Conservation (phyloP, 1,284 basidiomycete species). For the Macrocystidia cucumis region DNA sequence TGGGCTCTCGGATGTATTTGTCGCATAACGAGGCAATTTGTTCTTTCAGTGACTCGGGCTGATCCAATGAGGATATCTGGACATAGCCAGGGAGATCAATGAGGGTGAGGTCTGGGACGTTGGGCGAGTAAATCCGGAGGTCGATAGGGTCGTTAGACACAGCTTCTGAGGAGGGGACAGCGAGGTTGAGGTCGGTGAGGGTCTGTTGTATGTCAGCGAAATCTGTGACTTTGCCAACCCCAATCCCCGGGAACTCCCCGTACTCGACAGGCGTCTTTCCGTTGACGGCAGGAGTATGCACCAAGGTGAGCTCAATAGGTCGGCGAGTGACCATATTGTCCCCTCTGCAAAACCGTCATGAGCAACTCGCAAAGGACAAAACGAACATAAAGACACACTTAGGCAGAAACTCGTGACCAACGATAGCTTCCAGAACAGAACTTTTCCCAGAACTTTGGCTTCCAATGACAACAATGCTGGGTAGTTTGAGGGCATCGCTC, state of each 20-base stretch:
- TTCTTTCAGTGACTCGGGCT: slow-evolving; percentile 91
- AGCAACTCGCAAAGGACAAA: slow-evolving; percentile 8
- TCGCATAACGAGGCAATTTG: slow-evolving; percentile 90
- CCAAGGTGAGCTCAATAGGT: slow-evolving; percentile 95
- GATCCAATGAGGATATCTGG: slow-evolving; percentile 92
- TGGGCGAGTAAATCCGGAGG: slow-evolving; percentile 91
- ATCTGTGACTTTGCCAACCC: slow-evolving; percentile 82
- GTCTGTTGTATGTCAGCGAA: slow-evolving; percentile 89
- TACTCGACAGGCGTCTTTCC: slow-evolving; percentile 73
- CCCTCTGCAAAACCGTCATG: slow-evolving; percentile 47
- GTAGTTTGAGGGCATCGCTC: slow-evolving; percentile 88
- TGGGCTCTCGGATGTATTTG: slow-evolving; percentile 95
- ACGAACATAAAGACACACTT: slow-evolving; percentile 50
- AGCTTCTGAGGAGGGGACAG: slow-evolving; percentile 82
- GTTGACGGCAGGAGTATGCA: slow-evolving; percentile 71
- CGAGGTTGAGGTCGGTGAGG: slow-evolving; percentile 91
- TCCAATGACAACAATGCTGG: slow-evolving; percentile 97
- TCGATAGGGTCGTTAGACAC: slow-evolving; percentile 96
- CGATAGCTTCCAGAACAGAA: slow-evolving; percentile 94
- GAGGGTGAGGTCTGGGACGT: slow-evolving; percentile 94
- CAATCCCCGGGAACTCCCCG: slow-evolving; percentile 90
- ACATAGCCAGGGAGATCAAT: slow-evolving; percentile 98
- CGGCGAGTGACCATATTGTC: slow-evolving; percentile 99
- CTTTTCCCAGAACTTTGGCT: slow-evolving; percentile 98
- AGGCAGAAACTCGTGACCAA: slow-evolving; percentile 96